Evolutionary conservation across 257 asterid genomes (phyloP).

Genomic region (Solanum boliviense): DNA sequence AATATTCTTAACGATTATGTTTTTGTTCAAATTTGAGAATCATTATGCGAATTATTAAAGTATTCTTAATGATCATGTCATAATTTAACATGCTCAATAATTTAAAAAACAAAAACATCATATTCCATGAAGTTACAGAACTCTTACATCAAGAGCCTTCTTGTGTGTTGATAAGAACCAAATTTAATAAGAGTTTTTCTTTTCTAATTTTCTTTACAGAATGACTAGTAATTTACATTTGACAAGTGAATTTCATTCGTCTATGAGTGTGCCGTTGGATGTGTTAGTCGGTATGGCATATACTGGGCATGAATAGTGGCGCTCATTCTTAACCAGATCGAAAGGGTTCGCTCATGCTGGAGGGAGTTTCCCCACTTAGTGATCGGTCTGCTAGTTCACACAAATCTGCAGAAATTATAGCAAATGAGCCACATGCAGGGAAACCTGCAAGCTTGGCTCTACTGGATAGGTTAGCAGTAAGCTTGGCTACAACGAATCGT

Average conservation of each 20-base stretch:
- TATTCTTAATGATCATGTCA: not conserved
- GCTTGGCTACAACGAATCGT: not conserved
- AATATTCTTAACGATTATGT: not conserved
- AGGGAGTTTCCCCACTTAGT: not conserved
- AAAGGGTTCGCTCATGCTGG: not conserved
- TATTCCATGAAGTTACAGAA: not conserved
- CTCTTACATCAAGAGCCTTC: not conserved
- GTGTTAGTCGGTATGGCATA: not conserved
- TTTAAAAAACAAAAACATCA: not conserved
- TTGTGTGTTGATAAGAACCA: not conserved
- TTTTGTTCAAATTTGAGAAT: no score
- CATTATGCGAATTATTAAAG: not conserved
- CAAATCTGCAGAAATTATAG: not conserved
- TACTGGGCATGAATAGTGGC: not conserved
- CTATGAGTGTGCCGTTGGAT: not conserved
- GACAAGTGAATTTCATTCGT: not conserved
- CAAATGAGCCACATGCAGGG: not conserved
- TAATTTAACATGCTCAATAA: not conserved
- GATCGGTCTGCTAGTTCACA: not conserved
- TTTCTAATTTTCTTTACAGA: not conserved
- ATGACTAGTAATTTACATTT: not conserved
- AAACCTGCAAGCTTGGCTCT: not conserved
- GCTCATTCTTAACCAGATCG: not conserved
- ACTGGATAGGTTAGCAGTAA: not conserved
- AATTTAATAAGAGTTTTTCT: not conserved